These are phyloP conservation scores for Talaromyces proteolyticus DNA, from an alignment of 495 filamentous ascomycete species.

Conservation along the genomic window DNA sequence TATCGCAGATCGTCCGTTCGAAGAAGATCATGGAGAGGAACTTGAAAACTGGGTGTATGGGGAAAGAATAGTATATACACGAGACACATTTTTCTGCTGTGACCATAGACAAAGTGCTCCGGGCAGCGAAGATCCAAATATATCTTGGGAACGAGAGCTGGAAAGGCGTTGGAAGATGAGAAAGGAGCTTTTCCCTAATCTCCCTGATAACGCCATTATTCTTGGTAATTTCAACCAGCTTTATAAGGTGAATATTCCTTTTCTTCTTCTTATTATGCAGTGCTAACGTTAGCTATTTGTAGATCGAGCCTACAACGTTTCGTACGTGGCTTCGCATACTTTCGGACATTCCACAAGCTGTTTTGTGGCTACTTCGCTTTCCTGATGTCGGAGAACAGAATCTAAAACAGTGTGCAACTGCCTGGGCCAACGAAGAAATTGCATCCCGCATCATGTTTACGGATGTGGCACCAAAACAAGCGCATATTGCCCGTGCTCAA, in stretches of 20 bases:
- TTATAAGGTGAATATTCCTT: conserved; percentile 69
- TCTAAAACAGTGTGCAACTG: conserved; percentile 68
- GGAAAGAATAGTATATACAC: conserved; percentile 91
- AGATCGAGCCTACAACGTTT: conserved; percentile 98
- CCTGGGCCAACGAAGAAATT: conserved; percentile 81
- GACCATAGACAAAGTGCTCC: conserved; percentile 94
- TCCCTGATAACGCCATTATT: conserved; percentile 82
- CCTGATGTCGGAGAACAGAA: conserved; percentile 89
- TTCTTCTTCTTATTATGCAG: neutral
- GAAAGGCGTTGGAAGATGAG: conserved; percentile 85
- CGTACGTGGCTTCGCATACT: conserved; percentile 95
- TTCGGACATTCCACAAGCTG: conserved; percentile 74
- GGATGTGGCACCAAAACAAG: conserved; percentile 90
- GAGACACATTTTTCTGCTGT: conserved; percentile 98
- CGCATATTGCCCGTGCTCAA: conserved; percentile 88
- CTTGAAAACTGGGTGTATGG: conserved; percentile 84
- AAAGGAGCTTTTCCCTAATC: conserved; percentile 83
- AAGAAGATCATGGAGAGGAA: conserved; percentile 60
- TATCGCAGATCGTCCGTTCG: conserved; percentile 63
- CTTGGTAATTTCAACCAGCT: conserved; percentile 98
- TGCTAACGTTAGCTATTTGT: conserved; percentile 8
- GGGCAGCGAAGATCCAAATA: conserved; percentile 52
- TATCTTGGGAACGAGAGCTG: conserved; percentile 85
- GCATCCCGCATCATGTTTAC: conserved; percentile 94
- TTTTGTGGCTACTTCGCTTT: conserved; percentile 95